phyloP scores from a whole-genome alignment of 768 basidiomycete genomes.

The Trichaptum fuscoviolaceum region DNA sequence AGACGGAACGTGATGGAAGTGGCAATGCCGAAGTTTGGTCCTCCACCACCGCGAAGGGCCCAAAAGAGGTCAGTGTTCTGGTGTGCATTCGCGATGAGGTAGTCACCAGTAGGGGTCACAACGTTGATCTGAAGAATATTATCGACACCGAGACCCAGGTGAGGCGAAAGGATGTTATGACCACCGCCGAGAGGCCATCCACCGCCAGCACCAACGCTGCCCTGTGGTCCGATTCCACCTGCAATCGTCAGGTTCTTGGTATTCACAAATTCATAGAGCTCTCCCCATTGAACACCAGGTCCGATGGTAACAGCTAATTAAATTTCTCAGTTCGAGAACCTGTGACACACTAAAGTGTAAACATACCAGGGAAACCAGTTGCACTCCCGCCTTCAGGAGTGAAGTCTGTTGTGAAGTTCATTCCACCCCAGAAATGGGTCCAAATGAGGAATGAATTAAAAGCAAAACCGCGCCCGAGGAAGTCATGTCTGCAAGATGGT shows the following conservation, averaged over 20 bases:
- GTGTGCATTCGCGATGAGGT: constrained; percentile 34
- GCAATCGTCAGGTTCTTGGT: constrained; percentile 36
- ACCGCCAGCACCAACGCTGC: constrained; percentile 41
- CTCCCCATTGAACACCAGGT: constrained; percentile 42
- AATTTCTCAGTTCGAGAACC: constrained; percentile 19
- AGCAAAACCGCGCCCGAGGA: constrained; percentile 33
- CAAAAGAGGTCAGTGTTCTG: constrained; percentile 45
- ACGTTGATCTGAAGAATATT: constrained; percentile 41
- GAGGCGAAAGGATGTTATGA: constrained; percentile 35
- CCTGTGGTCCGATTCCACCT: constrained; percentile 36
- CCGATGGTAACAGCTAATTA: constrained; percentile 24
- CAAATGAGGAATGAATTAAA: constrained; percentile 34
- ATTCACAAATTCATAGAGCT: constrained; percentile 37
- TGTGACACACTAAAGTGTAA: neutral
- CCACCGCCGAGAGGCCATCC: constrained; percentile 47
- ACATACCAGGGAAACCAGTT: constrained; percentile 19
- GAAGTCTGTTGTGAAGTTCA: constrained; percentile 27
- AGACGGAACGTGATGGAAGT: constrained; percentile 42
- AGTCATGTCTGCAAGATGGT: constrained; percentile 27
- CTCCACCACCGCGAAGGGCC: constrained; percentile 49
- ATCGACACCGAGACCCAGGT: constrained; percentile 44
- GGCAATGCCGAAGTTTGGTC: constrained; percentile 44
- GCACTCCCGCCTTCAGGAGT: constrained; percentile 26
- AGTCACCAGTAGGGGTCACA: constrained; percentile 37
- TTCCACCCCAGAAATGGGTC: constrained; percentile 37